Evolutionary conservation across 495 filamentous ascomycete genomes (phyloP).

Genomic region (Hypomontagnella submonticulosa): DNA sequence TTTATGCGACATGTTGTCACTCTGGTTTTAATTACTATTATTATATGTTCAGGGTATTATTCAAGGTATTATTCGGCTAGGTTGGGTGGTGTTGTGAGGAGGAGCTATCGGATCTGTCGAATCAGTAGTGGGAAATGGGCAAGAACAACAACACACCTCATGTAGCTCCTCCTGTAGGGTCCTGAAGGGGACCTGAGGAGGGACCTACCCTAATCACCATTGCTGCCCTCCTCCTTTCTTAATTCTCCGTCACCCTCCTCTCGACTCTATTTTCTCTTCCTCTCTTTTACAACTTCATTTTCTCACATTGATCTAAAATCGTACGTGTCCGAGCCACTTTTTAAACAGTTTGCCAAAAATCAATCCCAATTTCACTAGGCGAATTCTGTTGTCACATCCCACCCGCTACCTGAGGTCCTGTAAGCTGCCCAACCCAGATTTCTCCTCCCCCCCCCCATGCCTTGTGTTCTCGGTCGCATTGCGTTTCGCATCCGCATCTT

Average conservation of each 20-base stretch:
- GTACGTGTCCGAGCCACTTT: background rate
- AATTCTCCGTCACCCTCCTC: slow-evolving; percentile 35
- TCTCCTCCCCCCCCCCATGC: background rate
- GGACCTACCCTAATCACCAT: slow-evolving; percentile 40
- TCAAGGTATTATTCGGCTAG: slow-evolving; percentile 34
- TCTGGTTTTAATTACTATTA: slow-evolving; percentile 38
- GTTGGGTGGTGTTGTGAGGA: slow-evolving; percentile 30
- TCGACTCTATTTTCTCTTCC: slow-evolving; percentile 19
- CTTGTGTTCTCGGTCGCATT: slow-evolving; percentile 45
- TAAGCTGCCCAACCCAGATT: slow-evolving; percentile 35
- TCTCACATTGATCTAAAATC: slow-evolving; percentile 11
- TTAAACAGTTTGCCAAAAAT: slow-evolving; percentile 7
- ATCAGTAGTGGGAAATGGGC: slow-evolving; percentile 29
- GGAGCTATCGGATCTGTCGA: slow-evolving; percentile 40
- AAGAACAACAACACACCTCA: slow-evolving; percentile 36
- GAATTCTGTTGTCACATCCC: slow-evolving; percentile 11
- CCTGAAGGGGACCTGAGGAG: no score
- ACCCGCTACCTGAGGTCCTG: slow-evolving; percentile 10
- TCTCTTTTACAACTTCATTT: slow-evolving; percentile 12
- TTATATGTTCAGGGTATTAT: slow-evolving; percentile 20
- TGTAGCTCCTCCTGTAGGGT: slow-evolving; percentile 11
- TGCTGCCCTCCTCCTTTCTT: slow-evolving; percentile 29
- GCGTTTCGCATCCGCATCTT: slow-evolving; percentile 33
- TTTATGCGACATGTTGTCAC: slow-evolving; percentile 41
- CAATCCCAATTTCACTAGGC: background rate